Evolutionary conservation across 2,329 filamentous ascomycete genomes (phyloP).

Genomic region (Stagonosporopsis cucurbitacearum): DNA sequence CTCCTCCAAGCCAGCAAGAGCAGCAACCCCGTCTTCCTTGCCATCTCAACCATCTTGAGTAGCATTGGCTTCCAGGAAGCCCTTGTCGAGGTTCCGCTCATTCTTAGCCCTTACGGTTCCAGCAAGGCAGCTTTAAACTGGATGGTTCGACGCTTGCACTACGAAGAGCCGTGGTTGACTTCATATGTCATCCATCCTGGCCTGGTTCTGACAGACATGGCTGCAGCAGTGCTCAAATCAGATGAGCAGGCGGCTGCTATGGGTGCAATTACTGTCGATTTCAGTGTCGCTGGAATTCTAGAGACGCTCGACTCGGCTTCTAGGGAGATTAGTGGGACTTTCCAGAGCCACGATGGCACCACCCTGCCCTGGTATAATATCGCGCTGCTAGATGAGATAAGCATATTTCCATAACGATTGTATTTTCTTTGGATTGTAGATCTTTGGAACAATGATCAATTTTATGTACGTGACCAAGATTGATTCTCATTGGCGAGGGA

Average conservation of each 20-base stretch:
- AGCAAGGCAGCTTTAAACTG: conserved; percentile 1
- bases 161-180: not conserved
- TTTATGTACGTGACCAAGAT: too few species aligned
- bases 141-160: not conserved
- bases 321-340: not conserved
- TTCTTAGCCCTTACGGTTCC: not conserved
- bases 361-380: not conserved
- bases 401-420: too few species aligned
- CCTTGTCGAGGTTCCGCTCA: not conserved
- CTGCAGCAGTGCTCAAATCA: not conserved
- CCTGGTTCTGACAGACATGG: conserved; percentile 1
- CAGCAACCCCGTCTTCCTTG: not conserved
- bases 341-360: not conserved
- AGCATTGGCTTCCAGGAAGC: not conserved
- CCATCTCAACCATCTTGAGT: not conserved
- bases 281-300: not conserved
- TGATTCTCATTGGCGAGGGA: too few species aligned
- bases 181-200: conserved; percentile 1
- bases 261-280: not conserved
- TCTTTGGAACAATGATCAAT: too few species aligned
- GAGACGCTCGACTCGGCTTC: not conserved
- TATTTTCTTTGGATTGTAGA: too few species aligned
- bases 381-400: too few species aligned
- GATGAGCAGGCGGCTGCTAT: not conserved
- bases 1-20: not conserved